These are phyloP conservation scores for Ogataea trehalophila DNA, from an alignment of 805 yeast species.

Conservation along the genomic window DNA sequence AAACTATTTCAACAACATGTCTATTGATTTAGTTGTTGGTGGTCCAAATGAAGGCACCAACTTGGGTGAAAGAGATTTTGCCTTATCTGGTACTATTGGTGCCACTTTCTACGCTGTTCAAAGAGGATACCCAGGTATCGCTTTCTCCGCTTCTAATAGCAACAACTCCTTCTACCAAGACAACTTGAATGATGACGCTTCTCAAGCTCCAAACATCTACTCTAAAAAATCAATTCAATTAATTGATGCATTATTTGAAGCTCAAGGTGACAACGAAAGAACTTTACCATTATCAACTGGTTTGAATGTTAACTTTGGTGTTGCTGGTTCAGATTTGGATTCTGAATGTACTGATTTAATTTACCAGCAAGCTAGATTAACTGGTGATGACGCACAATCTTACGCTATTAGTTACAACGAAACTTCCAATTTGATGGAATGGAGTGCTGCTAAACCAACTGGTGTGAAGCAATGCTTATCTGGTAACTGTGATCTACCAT, in stretches of 20 bases:
- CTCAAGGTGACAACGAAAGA: constrained; percentile 34
- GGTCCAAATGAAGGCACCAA: constrained; percentile 54
- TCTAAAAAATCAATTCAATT: constrained; percentile 37
- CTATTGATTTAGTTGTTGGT: constrained; percentile 44
- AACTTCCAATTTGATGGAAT: constrained; percentile 30
- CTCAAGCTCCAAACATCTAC: constrained; percentile 40
- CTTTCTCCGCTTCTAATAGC: constrained; percentile 44
- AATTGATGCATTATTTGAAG: constrained; percentile 33
- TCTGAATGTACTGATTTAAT: constrained; percentile 38
- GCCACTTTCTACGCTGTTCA: constrained; percentile 43
- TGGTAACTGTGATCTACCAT: constrained; percentile 42
- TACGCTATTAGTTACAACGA: constrained; percentile 35
- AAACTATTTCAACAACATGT: constrained; percentile 36
- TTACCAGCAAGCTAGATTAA: constrained; percentile 40
- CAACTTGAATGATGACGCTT: constrained; percentile 36
- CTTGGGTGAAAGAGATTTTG: constrained; percentile 37
- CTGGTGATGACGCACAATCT: constrained; percentile 36
- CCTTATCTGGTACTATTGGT: constrained; percentile 49
- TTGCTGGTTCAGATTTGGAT: constrained; percentile 37
- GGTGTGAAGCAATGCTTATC: constrained; percentile 27
- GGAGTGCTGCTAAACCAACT: constrained; percentile 15
- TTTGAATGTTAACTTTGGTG: constrained; percentile 45
- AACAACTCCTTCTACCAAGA: constrained; percentile 49
- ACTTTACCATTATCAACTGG: constrained; percentile 42
- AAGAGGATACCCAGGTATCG: constrained; percentile 46